Evolutionary conservation across 306 rosid genomes (phyloP).

Genomic region (Acacia acuminata): DNA sequence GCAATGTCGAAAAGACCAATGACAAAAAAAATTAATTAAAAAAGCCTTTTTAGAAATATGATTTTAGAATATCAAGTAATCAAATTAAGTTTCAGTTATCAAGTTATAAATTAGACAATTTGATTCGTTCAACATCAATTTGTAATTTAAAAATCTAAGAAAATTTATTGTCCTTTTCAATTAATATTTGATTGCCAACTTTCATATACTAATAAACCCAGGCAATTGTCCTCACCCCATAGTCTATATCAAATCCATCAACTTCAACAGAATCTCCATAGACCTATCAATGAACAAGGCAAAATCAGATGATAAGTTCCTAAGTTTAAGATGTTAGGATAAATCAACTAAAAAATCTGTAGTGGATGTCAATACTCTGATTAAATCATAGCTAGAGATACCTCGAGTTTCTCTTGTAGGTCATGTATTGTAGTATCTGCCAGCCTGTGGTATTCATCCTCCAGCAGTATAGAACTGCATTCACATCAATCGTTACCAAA

Average conservation of each 20-base stretch:
- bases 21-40: background rate
- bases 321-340: background rate
- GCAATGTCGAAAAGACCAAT: background rate
- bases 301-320: constrained; percentile 12
- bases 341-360: background rate
- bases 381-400: constrained; percentile 12
- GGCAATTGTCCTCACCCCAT: constrained; percentile 66
- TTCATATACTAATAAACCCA: background rate
- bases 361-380: background rate
- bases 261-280: constrained; percentile 77
- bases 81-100: background rate
- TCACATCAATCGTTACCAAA: constrained; percentile 50
- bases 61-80: constrained; percentile 5
- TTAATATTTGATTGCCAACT: background rate
- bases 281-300: constrained; percentile 54
- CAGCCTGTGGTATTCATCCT: constrained; percentile 71
- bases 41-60: background rate
- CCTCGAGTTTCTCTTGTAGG: constrained; percentile 89
- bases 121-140: background rate
- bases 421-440: constrained; percentile 79
- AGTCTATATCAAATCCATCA: constrained; percentile 89
- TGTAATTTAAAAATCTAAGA: background rate
- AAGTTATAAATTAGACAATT: constrained; percentile 5
- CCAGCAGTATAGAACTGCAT: constrained; percentile 74
- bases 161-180: background rate